Evolutionary conservation across 768 basidiomycete species (phyloP).

Genomic region (Psilocybe cyanescens): DNA sequence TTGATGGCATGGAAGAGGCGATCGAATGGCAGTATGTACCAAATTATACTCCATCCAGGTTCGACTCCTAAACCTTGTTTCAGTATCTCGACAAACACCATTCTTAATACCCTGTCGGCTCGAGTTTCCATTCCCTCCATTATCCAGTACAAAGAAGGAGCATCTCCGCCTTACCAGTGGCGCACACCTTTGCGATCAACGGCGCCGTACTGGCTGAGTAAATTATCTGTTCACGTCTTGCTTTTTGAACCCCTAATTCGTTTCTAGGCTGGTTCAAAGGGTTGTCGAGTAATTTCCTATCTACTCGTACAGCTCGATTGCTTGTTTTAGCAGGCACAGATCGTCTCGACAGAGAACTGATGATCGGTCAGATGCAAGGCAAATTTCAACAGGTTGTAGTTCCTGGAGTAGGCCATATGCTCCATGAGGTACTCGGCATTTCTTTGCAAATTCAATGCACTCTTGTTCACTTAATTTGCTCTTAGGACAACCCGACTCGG

Average conservation of each 20-base stretch:
- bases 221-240: constrained; percentile 24
- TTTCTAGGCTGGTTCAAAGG: constrained; percentile 86
- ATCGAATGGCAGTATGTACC: constrained; percentile 93
- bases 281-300: constrained; percentile 80
- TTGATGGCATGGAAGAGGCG: constrained; percentile 81
- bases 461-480: constrained; percentile 43
- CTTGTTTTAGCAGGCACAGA: constrained; percentile 94
- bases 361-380: constrained; percentile 96
- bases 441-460: not conserved
- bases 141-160: constrained; percentile 51
- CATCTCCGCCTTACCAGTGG: constrained; percentile 66
- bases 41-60: not conserved
- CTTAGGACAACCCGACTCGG: constrained; percentile 82
- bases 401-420: constrained; percentile 86
- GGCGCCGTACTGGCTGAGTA: constrained; percentile 89
- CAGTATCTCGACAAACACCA: constrained; percentile 81
- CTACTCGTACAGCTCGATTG: constrained; percentile 78
- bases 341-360: constrained; percentile 87
- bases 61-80: constrained; percentile 1
- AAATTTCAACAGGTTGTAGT: constrained; percentile 95
- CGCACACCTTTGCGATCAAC: constrained; percentile 83
- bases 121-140: constrained; percentile 88
- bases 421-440: constrained; percentile 68
- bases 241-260: not conserved
- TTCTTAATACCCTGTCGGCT: constrained; percentile 82